A percentile compares a stretch with the other conserved stretches of the same genome.
These are phyloP conservation scores for Thalassiosira oceanica DNA, from an alignment of 352 stramenopile genomes.

Conservation along the genomic window DNA sequence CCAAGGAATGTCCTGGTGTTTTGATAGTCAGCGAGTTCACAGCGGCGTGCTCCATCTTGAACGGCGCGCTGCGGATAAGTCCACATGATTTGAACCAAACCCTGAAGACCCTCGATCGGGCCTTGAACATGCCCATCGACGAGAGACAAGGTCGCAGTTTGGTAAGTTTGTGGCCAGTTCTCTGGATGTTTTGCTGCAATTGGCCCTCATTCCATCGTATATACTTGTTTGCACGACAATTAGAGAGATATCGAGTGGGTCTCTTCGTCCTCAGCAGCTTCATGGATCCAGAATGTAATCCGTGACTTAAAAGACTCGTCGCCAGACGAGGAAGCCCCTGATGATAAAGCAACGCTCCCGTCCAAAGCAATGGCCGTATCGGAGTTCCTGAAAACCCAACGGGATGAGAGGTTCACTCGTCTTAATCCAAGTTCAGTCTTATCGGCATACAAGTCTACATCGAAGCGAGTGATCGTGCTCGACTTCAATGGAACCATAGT, in stretches of 20 bases:
- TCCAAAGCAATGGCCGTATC: conserved; percentile 21
- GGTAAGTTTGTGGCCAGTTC: too few species aligned
- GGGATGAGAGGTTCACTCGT: conserved; percentile 56
- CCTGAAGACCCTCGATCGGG: conserved; percentile 83
- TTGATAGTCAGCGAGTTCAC: conserved; percentile 94
- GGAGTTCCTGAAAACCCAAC: conserved; percentile 53
- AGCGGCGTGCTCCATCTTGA: conserved; percentile 89
- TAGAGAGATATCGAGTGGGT: conserved; percentile 94
- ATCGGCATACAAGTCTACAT: conserved; percentile 85
- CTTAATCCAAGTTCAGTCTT: conserved; percentile 86
- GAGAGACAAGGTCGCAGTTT: conserved; percentile 85
- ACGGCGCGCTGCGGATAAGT: conserved; percentile 91
- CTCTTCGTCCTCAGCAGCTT: conserved; percentile 79
- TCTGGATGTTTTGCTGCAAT: too few species aligned
- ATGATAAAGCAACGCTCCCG: neutral
- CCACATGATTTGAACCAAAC: conserved; percentile 89
- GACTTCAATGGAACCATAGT: conserved; percentile 98
- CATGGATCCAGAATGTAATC: conserved; percentile 92
- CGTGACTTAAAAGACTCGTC: conserved; percentile 80
- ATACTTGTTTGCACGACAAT: too few species aligned
- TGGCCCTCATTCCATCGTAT: too few species aligned
- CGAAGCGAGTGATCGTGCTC: conserved; percentile 91
- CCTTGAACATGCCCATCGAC: conserved; percentile 86
- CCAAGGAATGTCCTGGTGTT: conserved; percentile 81
- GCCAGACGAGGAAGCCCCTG: neutral